Evolutionary conservation across 2,329 filamentous ascomycete genomes (phyloP).

Genomic region (Raffaelea albimanens): DNA sequence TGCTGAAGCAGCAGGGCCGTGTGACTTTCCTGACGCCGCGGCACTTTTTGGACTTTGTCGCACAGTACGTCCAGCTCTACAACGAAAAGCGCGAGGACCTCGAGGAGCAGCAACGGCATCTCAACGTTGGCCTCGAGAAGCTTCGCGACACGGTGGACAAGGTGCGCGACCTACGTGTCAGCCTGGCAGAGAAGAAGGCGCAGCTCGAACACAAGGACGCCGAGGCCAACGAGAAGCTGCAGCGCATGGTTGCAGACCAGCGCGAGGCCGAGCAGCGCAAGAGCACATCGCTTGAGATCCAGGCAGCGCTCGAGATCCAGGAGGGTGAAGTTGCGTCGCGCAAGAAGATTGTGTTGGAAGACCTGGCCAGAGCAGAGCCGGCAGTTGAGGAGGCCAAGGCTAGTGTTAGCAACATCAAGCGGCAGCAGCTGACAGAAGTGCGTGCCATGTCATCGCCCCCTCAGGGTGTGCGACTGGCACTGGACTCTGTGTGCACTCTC

Average conservation of each 20-base stretch:
- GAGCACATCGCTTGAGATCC: conserved; percentile 77
- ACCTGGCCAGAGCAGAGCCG: conserved; percentile 85
- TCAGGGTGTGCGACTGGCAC: conserved; percentile 76
- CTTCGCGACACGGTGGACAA: conserved; percentile 94
- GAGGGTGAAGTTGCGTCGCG: conserved; percentile 78
- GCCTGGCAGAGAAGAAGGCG: conserved; percentile 86
- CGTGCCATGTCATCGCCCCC: conserved; percentile 94
- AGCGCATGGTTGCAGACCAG: conserved; percentile 95
- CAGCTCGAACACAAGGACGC: conserved; percentile 89
- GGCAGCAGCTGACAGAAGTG: conserved; percentile 93
- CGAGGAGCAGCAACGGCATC: conserved; percentile 94
- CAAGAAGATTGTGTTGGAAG: conserved; percentile 73
- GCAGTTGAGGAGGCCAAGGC: conserved; percentile 88
- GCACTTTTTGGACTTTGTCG: conserved; percentile 96
- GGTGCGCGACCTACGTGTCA: conserved; percentile 82
- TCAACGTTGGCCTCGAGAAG: conserved; percentile 97
- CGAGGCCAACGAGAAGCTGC: conserved; percentile 94
- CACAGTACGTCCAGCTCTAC: conserved; percentile 94
- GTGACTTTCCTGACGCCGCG: conserved; percentile 89
- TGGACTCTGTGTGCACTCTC: conserved; percentile 93
- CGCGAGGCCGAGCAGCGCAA: conserved; percentile 89
- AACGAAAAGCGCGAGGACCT: conserved; percentile 97
- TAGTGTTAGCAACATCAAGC: conserved; percentile 97
- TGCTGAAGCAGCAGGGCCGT: conserved; percentile 86
- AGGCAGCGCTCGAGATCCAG: conserved; percentile 77